phyloP scores from a whole-genome alignment of 345 rosid species.

The Noccaea caerulescens region DNA sequence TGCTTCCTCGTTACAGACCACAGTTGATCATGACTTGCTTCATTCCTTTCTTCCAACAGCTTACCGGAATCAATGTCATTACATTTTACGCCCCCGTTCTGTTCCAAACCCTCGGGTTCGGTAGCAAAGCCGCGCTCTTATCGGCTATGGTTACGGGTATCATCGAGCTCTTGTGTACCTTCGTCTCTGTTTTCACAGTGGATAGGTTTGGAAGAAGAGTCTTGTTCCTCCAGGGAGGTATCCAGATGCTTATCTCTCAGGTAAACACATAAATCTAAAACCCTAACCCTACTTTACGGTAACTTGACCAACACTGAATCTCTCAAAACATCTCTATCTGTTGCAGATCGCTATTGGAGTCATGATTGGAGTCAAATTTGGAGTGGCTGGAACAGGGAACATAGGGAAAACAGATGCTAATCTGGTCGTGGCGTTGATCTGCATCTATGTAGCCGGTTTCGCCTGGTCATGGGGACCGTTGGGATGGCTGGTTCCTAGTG shows the following conservation, averaged over 20 bases:
- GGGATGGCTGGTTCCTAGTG: constrained; percentile 72
- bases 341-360: constrained; percentile 48
- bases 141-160: constrained; percentile 68
- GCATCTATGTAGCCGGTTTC: constrained; percentile 55
- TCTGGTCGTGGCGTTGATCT: constrained; percentile 47
- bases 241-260: constrained; percentile 74
- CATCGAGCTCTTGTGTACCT: constrained; percentile 66
- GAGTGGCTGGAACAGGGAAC: constrained; percentile 49
- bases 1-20: constrained; percentile 61
- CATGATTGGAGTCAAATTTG: constrained; percentile 57
- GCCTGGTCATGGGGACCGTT: constrained; percentile 84
- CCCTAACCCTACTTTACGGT: constrained; percentile 11
- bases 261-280: constrained; percentile 44
- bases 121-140: constrained; percentile 65
- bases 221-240: constrained; percentile 75
- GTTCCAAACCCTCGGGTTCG: constrained; percentile 76
- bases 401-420: constrained; percentile 45
- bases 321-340: constrained; percentile 3
- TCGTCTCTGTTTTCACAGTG: constrained; percentile 58
- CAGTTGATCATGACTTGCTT: constrained; percentile 55
- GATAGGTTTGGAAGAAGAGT: constrained; percentile 71
- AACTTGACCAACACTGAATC: constrained; percentile 7
- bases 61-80: constrained; percentile 78
- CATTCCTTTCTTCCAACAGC: constrained; percentile 76
- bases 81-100: constrained; percentile 80